Evolutionary conservation across 2,329 filamentous ascomycete species (phyloP).

Genomic region (Fonsecaea pedrosoi): DNA sequence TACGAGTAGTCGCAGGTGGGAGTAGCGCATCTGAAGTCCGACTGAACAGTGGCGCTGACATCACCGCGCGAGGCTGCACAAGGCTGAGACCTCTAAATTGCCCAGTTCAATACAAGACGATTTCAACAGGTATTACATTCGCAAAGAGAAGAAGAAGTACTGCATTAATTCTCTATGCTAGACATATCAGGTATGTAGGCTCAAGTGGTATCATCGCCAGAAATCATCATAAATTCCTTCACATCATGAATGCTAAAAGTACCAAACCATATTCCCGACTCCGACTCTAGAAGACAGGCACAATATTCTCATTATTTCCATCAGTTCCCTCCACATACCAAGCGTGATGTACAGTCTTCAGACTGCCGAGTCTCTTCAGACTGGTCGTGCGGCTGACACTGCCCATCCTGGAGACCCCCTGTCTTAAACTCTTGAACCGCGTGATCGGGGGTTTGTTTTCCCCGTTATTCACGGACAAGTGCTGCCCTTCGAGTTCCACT

Average conservation of each 20-base stretch:
- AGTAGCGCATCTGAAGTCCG: background rate
- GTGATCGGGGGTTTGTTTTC: slow-evolving; percentile 36
- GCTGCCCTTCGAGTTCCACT: slow-evolving; percentile 17
- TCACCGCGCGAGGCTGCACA: slow-evolving; percentile 12
- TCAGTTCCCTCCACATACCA: slow-evolving; percentile 38
- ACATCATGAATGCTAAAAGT: slow-evolving; percentile 11
- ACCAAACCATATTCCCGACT: slow-evolving; percentile 4
- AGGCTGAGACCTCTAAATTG: background rate
- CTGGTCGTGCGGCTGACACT: slow-evolving; percentile 85
- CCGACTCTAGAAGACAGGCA: slow-evolving; percentile 31
- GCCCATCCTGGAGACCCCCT: slow-evolving; percentile 35
- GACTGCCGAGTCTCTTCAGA: slow-evolving; percentile 82
- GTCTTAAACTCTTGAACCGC: slow-evolving; percentile 40
- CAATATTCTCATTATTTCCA: slow-evolving; percentile 36
- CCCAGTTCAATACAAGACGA: background rate
- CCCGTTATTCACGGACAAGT: slow-evolving; percentile 27
- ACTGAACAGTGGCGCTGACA: slow-evolving; percentile 19
- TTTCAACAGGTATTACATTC: no score
- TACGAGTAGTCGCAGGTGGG: background rate
- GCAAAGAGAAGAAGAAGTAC: background rate
- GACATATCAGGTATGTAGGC: slow-evolving; percentile 6
- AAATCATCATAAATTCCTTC: slow-evolving; percentile 27
- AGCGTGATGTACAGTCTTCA: slow-evolving; percentile 38
- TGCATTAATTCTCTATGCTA: slow-evolving; percentile 9
- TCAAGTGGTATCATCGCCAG: slow-evolving; percentile 14